Evolutionary conservation across 2,329 filamentous ascomycete genomes (phyloP).

Genomic region (Coleophoma crateriformis): DNA sequence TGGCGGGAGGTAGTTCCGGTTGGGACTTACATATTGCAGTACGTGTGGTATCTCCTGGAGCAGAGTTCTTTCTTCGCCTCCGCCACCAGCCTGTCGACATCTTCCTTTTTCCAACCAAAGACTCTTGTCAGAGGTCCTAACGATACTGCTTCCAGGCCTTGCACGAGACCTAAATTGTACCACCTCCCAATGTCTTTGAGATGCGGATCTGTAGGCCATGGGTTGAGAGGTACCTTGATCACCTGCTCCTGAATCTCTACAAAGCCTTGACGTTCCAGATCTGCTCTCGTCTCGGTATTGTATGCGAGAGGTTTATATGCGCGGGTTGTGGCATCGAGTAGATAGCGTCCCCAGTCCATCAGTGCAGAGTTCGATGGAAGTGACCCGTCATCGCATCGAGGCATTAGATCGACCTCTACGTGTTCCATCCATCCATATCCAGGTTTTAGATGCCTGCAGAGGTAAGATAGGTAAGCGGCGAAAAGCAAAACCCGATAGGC

Average conservation of each 20-base stretch:
- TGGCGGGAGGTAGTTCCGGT: background rate
- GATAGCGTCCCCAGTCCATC: conserved; percentile 61
- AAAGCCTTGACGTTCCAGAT: conserved; percentile 69
- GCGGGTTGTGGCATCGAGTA: conserved; percentile 62
- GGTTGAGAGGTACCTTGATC: conserved; percentile 67
- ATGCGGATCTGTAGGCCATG: conserved; percentile 61
- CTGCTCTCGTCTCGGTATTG: conserved; percentile 51
- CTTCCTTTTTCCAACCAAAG: conserved; percentile 51
- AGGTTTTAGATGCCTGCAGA: conserved; percentile 65
- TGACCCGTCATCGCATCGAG: conserved; percentile 64
- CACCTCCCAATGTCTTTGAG: conserved; percentile 68
- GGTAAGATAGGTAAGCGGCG: conserved; percentile 13
- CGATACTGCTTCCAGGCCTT: conserved; percentile 68
- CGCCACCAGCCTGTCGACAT: conserved; percentile 57
- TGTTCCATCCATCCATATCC: conserved; percentile 76
- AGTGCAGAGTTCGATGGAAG: conserved; percentile 53
- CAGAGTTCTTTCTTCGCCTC: conserved; percentile 65
- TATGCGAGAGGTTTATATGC: conserved; percentile 61
- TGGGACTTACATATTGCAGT: conserved; percentile 69
- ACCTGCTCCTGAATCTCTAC: conserved; percentile 69
- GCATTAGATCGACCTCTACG: conserved; percentile 80
- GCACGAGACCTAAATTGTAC: conserved; percentile 75
- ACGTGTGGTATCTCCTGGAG: conserved; percentile 62
- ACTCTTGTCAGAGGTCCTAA: conserved; percentile 67
- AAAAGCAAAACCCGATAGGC: background rate